Base-by-base conservation (phyloP, 2,329 filamentous ascomycete species). In the Ceratocystiopsis brevicomis region DNA sequence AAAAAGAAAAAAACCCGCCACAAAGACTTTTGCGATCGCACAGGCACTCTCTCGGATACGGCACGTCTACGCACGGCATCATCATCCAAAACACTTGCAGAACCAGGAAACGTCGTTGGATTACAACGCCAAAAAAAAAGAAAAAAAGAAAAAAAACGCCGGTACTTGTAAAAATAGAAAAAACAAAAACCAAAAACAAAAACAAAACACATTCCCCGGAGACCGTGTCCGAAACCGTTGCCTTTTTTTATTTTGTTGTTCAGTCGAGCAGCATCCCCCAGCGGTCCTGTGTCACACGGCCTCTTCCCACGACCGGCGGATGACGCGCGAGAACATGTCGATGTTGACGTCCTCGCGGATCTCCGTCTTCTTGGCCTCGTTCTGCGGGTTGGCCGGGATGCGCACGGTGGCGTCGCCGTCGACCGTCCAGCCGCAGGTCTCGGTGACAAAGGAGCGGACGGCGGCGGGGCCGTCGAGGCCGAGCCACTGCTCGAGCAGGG, bases 301-400 rank as follows among this genome's bases (percentile, higher is more conserved):
- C 61, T 88, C 81, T 66, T 94, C 86, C 69, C 86, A 94, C 41
- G 83, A 81, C 56, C 87, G 73, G 61, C 81, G 73, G 50, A 94
- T 76, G 48, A 93, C 77, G 52, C 84, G 71, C 42, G 75, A 67
- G 61, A 87, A 87, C 67, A 85, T 85, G 53, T 90, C 83, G 47
- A 93, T 79, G 62, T 81, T 85, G 57, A 98, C 90, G 51, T 90
- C 87, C 69, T 98, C 90, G 54, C 87, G 76, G 56, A 95, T 92
- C 61, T 95, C 82, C 37, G 86, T 81, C 62, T 90, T 90, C 69
- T 92, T 85, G 38, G 86, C 90, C 73, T 96, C 88, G 61, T 95
- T 95, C 65, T 98, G 90, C 57, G 90, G 83, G 67, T 98, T 98
- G 56, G 79, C 68, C 44, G 90, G 90, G 45, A 98, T 74, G 60